phyloP scores from a whole-genome alignment of 2,329 filamentous ascomycete genomes.

The Cadophora sp. region DNA sequence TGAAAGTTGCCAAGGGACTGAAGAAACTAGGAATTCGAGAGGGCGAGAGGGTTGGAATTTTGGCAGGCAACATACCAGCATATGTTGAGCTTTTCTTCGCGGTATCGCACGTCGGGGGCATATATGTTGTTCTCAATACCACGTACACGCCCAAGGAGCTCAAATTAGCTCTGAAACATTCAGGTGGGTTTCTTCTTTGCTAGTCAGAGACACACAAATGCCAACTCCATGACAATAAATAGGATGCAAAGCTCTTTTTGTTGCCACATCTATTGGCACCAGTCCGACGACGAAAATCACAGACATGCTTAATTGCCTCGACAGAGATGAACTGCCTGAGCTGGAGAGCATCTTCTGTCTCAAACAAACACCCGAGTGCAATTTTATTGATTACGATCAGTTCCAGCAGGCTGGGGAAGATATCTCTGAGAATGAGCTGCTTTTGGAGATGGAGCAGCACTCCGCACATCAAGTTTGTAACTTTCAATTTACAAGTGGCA shows the following conservation, averaged over 20 bases:
- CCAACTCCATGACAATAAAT: neutral
- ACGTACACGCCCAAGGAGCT: conserved; percentile 79
- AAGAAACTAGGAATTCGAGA: conserved; percentile 23
- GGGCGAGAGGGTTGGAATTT: conserved; percentile 35
- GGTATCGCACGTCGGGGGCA: conserved; percentile 58
- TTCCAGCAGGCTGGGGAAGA: neutral
- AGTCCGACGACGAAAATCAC: neutral
- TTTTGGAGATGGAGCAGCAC: conserved; percentile 59
- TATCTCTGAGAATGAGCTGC: conserved; percentile 56
- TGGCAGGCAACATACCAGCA: conserved; percentile 35
- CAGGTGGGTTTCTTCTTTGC: conserved; percentile 54
- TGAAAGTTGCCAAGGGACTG: conserved; percentile 44
- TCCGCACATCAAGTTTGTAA: conserved; percentile 73
- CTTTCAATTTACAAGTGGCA: conserved; percentile 78
- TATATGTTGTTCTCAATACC: conserved; percentile 81
- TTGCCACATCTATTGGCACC: conserved; percentile 4
- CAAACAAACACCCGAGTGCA: neutral
- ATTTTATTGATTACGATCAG: neutral
- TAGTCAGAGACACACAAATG: neutral
- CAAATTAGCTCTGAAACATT: conserved; percentile 73
- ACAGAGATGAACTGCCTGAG: neutral
- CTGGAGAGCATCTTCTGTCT: conserved; percentile 7
- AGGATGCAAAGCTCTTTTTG: conserved; percentile 76
- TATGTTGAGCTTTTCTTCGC: conserved; percentile 43
- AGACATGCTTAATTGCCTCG: conserved; percentile 17